phyloP scores from a whole-genome alignment of 352 stramenopile genomes.

The Pythium sukuiense region DNA sequence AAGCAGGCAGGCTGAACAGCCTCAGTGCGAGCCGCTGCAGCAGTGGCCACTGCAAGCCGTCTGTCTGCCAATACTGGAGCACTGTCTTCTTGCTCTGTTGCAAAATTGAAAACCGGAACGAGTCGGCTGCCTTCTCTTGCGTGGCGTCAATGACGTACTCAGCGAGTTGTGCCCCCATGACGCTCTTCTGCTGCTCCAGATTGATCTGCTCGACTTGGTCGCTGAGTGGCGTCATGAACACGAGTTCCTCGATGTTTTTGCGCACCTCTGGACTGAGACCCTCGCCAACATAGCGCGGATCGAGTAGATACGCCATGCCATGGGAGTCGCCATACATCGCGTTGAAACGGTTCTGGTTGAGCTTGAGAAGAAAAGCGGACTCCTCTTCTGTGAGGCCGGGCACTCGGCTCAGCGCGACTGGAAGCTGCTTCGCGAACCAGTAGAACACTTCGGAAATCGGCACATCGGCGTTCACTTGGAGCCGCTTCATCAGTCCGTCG shows the following conservation, averaged over 20 bases:
- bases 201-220: conserved; percentile 2
- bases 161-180: conserved; percentile 34
- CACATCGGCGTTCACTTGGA: conserved; percentile 16
- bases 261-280: conserved; percentile 37
- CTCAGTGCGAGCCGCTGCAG: conserved; percentile 31
- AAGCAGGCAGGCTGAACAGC: conserved; percentile 31
- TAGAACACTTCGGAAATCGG: conserved; percentile 36
- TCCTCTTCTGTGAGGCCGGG: conserved; percentile 14
- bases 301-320: conserved; percentile 33
- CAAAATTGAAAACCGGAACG: conserved; percentile 36
- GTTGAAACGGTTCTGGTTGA: conserved; percentile 33
- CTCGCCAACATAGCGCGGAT: conserved; percentile 43
- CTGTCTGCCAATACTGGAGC: conserved; percentile 37
- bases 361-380: conserved; percentile 15
- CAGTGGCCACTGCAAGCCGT: conserved; percentile 32
- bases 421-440: conserved; percentile 32
- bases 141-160: conserved; percentile 36
- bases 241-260: conserved; percentile 35
- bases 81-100: conserved; percentile 32
- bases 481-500: conserved; percentile 1
- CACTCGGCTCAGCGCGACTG: conserved; percentile 20
- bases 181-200: conserved; percentile 22
- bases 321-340: conserved; percentile 28
- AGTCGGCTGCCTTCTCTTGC: conserved; percentile 17
- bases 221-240: conserved; percentile 28